These are phyloP conservation scores for Euryodendron excelsum DNA, from an alignment of 148 eudicot species.

Conservation along the genomic window DNA sequence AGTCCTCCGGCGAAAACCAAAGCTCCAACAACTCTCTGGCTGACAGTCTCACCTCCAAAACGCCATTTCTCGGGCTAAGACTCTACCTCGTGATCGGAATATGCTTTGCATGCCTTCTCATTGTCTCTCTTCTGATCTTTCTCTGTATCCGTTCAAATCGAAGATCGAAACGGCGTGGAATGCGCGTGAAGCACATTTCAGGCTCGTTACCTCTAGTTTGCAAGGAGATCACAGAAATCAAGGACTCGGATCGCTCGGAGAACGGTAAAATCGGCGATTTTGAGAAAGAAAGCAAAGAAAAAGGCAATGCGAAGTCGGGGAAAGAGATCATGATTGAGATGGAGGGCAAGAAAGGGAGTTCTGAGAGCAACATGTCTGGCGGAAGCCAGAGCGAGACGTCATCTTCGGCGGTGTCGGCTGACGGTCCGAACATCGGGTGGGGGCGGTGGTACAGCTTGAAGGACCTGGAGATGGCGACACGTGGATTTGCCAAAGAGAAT, in stretches of 20 bases:
- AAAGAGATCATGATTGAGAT: conserved; percentile 35
- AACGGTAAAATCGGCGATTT: conserved; percentile 6
- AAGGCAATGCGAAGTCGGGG: conserved; percentile 27
- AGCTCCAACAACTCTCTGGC: conserved; percentile 9
- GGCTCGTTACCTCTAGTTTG: conserved; percentile 53
- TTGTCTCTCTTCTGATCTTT: conserved; percentile 27
- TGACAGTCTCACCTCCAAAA: conserved; percentile 28
- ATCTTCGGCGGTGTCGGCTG: conserved; percentile 41
- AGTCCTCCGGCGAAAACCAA: conserved; percentile 5
- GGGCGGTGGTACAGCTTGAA: conserved; percentile 76
- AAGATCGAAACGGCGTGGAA: conserved; percentile 22
- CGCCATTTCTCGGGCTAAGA: conserved; percentile 50
- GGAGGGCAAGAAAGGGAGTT: conserved; percentile 27
- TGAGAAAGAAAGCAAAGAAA: conserved; percentile 31
- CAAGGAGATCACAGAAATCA: conserved; percentile 26
- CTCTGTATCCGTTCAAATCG: conserved; percentile 34
- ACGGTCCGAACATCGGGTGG: conserved; percentile 66
- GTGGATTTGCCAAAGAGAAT: conserved; percentile 59
- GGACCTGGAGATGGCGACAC: conserved; percentile 76
- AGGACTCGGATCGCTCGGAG: conserved; percentile 21
- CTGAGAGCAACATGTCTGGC: conserved; percentile 45
- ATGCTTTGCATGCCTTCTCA: conserved; percentile 20
- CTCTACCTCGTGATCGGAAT: conserved; percentile 51
- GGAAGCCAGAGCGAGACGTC: conserved; percentile 47
- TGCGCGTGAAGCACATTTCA: conserved; percentile 33